These are phyloP conservation scores for Ophiostoma populinum DNA, from an alignment of 2,329 filamentous ascomycete species.

Conservation along the genomic window DNA sequence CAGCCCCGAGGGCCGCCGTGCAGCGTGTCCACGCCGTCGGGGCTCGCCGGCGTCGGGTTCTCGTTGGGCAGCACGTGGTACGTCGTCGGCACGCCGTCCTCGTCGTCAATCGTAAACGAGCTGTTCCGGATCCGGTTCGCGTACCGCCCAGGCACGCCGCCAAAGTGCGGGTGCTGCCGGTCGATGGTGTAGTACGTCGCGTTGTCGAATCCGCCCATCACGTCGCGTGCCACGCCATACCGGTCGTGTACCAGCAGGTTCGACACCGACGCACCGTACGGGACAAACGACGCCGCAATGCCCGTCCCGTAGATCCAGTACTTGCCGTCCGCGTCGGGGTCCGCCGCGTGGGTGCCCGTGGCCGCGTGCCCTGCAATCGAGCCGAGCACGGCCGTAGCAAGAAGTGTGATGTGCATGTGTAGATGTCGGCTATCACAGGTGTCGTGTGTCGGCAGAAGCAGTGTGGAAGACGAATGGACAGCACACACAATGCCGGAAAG, in stretches of 20 bases:
- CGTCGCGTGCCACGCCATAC: constrained; percentile 49
- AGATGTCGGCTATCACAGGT: too few relatives aligned
- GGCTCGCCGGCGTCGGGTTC: constrained; percentile 31
- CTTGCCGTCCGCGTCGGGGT: constrained; percentile 43
- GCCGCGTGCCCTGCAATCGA: background rate
- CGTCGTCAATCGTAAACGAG: constrained; percentile 50
- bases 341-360: background rate
- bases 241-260: constrained; percentile 56
- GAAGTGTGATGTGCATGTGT: too few relatives aligned
- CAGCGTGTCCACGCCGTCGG: constrained; percentile 42
- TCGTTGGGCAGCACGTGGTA: constrained; percentile 49
- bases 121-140: constrained; percentile 70
- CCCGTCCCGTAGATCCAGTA: constrained; percentile 53
- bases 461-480: too few relatives aligned
- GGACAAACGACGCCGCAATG: constrained; percentile 52
- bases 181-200: constrained; percentile 52
- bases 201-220: constrained; percentile 62
- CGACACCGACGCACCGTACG: constrained; percentile 57
- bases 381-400: background rate
- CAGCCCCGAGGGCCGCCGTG: constrained; percentile 57
- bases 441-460: too few relatives aligned
- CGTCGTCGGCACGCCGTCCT: constrained; percentile 14
- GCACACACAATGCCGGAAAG: too few relatives aligned
- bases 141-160: constrained; percentile 57
- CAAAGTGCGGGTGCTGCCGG: constrained; percentile 51